Percentiles rank a stretch among this genome's conserved stretches.
phyloP scores from a whole-genome alignment of 2,329 filamentous ascomycete species.

The Lasiodiplodia citricola region DNA sequence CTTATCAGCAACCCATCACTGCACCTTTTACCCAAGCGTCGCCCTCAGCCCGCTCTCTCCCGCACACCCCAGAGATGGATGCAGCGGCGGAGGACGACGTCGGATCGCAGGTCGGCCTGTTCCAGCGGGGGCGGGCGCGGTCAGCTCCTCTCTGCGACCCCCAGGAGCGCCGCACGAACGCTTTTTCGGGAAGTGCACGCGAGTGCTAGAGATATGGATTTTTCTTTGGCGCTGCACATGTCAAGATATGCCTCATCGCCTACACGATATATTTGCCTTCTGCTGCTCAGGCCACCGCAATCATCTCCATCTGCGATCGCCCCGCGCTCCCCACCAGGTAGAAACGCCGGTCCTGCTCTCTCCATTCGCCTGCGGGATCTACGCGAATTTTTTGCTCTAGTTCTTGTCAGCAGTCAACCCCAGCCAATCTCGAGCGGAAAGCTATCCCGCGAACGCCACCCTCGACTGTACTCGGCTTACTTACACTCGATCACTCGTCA shows the following conservation, averaged over 20 bases:
- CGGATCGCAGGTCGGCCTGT: constrained; percentile 23
- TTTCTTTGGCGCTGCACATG: background rate
- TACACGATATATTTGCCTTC: background rate
- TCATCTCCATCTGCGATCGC: background rate
- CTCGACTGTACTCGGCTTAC: background rate
- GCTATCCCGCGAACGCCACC: constrained; percentile 8
- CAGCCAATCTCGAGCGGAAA: constrained; percentile 15
- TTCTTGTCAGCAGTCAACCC: constrained; percentile 5
- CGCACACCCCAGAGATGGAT: background rate
- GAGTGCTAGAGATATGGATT: constrained; percentile 14
- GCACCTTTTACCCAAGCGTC: constrained; percentile 22
- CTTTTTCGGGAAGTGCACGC: constrained; percentile 17
- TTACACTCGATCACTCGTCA: background rate
- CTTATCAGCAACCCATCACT: constrained; percentile 24
- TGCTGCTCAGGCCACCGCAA: background rate
- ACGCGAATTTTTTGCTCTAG: constrained; percentile 13
- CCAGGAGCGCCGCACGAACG: background rate
- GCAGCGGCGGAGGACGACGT: constrained; percentile 12
- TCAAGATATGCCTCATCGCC: background rate
- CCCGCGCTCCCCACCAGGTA: background rate
- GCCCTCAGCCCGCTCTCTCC: constrained; percentile 5
- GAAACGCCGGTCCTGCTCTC: background rate
- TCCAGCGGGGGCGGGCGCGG: background rate
- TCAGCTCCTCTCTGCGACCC: constrained; percentile 2
- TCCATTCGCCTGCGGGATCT: constrained; percentile 9